These are phyloP conservation scores for Ascochyta viciae-villosae DNA, from an alignment of 2,329 filamentous ascomycete species.

Conservation along the genomic window DNA sequence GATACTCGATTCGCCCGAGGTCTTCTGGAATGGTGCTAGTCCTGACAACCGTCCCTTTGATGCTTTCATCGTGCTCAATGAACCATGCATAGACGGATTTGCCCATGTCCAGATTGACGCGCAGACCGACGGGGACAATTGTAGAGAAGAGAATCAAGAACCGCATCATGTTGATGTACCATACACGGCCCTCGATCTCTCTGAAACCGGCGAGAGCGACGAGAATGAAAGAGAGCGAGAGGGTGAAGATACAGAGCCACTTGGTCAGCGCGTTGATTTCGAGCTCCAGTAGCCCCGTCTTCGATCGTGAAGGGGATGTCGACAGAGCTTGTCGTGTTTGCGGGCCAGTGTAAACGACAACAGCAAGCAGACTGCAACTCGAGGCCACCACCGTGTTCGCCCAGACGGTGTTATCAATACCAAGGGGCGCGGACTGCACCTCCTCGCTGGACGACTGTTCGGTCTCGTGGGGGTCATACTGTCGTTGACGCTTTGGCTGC, in stretches of 20 bases:
- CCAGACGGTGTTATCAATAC: slow-evolving; percentile 98
- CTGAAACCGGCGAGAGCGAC: slow-evolving; percentile 87
- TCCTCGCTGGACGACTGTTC: slow-evolving; percentile 29
- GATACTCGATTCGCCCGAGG: slow-evolving; percentile 91
- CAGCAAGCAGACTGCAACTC: slow-evolving; percentile 84
- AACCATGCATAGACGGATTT: slow-evolving; percentile 97
- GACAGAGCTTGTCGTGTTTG: slow-evolving; percentile 94
- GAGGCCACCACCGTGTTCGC: slow-evolving; percentile 97
- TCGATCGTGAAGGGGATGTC: slow-evolving; percentile 88
- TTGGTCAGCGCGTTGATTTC: slow-evolving; percentile 98
- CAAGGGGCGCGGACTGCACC: slow-evolving; percentile 72
- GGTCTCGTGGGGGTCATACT: slow-evolving; percentile 54
- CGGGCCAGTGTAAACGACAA: slow-evolving; percentile 91
- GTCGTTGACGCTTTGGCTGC: slow-evolving; percentile 59
- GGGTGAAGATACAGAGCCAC: slow-evolving; percentile 87
- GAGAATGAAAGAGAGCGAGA: slow-evolving; percentile 84
- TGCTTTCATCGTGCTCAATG: slow-evolving; percentile 89
- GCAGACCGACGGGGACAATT: slow-evolving; percentile 94
- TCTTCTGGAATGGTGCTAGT: slow-evolving; percentile 99
- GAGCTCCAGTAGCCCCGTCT: slow-evolving; percentile 90
- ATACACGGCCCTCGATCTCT: slow-evolving; percentile 68
- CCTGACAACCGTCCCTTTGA: slow-evolving; percentile 88
- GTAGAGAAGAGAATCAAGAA: slow-evolving; percentile 99
- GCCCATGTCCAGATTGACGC: slow-evolving; percentile 95
- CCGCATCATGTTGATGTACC: slow-evolving; percentile 98